Conservation (phyloP, 2,329 filamentous ascomycete genomes). For the Aspergillus caelatus region DNA sequence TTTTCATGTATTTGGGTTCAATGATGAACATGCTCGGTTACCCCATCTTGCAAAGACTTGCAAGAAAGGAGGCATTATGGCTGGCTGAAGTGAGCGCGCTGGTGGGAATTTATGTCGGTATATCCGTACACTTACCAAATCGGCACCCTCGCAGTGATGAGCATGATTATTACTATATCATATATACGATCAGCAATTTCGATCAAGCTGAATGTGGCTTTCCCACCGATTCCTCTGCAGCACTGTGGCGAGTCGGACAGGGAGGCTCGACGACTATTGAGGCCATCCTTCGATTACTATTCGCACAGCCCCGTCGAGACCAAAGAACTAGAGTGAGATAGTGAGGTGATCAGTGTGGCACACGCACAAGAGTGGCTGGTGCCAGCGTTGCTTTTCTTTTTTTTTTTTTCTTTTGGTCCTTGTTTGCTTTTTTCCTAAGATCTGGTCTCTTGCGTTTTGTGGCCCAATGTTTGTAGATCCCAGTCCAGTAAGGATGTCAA, state of each 20-base stretch:
- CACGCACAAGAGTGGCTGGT: background rate
- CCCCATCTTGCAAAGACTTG: background rate
- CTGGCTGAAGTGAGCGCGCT: background rate
- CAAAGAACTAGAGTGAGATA: background rate
- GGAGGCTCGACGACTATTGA: background rate
- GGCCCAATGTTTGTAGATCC: background rate
- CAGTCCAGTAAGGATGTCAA: background rate
- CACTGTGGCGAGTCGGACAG: conserved; percentile 17
- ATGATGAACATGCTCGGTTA: background rate
- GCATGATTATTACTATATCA: background rate
- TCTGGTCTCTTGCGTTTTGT: background rate
- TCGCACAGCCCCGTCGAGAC: background rate
- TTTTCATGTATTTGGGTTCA: background rate
- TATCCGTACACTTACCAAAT: too few species aligned
- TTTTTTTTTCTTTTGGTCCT: background rate
- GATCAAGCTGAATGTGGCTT: background rate
- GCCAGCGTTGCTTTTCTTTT: background rate
- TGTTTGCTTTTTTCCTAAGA: background rate
- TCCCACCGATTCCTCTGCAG: background rate
- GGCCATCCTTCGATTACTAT: background rate
- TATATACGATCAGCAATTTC: background rate
- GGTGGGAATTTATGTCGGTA: background rate
- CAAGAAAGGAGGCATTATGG: background rate
- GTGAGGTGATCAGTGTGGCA: background rate
- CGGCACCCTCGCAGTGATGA: background rate